A percentile compares a stretch with the other conserved stretches of the same genome.
These are phyloP conservation scores for Hericium rajendrae DNA, from an alignment of 768 basidiomycete genomes.

Conservation along the genomic window DNA sequence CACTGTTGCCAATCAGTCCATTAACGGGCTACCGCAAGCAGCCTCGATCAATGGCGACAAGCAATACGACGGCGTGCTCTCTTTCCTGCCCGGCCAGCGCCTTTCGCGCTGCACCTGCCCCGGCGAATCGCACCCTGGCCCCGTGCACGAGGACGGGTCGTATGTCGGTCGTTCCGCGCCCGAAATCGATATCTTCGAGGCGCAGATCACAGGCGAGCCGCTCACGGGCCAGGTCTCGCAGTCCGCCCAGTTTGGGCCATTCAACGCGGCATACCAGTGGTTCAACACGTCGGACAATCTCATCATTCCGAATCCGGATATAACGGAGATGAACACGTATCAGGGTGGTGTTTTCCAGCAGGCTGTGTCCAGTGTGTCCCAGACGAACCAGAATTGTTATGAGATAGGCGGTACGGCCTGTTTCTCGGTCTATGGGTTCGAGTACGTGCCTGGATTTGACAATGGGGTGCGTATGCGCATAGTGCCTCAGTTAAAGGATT, in stretches of 20 bases:
- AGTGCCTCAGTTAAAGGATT: not conserved
- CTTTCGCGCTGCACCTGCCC: slow-evolving; percentile 24
- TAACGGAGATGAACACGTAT: slow-evolving; percentile 42
- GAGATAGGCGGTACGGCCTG: slow-evolving; percentile 20
- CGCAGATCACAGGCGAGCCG: slow-evolving; percentile 17
- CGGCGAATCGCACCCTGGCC: slow-evolving; percentile 41
- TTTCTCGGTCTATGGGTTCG: slow-evolving; percentile 33
- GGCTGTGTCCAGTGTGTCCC: slow-evolving; percentile 62
- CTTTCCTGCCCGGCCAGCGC: slow-evolving; percentile 76
- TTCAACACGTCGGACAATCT: not conserved
- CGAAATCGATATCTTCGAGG: slow-evolving; percentile 67
- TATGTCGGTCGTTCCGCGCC: slow-evolving; percentile 60
- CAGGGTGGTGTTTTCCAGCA: slow-evolving; percentile 76
- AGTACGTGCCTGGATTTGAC: slow-evolving; percentile 29
- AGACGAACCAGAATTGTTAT: slow-evolving; percentile 32
- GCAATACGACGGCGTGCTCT: slow-evolving; percentile 43
- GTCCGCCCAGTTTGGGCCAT: slow-evolving; percentile 15
- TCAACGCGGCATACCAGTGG: slow-evolving; percentile 9
- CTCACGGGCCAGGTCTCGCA: slow-evolving; percentile 9
- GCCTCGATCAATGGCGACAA: slow-evolving; percentile 56
- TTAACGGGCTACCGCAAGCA: slow-evolving; percentile 51
- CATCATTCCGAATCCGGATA: not conserved
- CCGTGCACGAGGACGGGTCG: slow-evolving; percentile 40
- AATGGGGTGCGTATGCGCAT: slow-evolving; percentile 3
- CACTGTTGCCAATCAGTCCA: slow-evolving; percentile 77